phyloP scores from a whole-genome alignment of 179 eudicot species.

The Silene noctiflora region DNA sequence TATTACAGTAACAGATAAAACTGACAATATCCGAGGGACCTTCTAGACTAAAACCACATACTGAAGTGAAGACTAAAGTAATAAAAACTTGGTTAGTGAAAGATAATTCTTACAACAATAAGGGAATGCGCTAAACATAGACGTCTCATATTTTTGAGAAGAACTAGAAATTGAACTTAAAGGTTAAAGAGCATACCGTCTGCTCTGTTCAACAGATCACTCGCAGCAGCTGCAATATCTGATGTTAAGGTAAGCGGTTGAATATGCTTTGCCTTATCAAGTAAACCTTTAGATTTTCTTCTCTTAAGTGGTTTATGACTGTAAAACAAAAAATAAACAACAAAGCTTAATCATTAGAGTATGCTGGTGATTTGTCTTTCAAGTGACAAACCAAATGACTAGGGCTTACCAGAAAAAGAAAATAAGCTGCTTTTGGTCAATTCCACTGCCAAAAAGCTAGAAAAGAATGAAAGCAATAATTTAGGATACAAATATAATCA shows the following conservation, averaged over 20 bases:
- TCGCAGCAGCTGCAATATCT: constrained; percentile 42
- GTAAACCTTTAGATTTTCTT: constrained; percentile 41
- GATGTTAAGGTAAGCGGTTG: constrained; percentile 61
- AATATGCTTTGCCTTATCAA: constrained; percentile 44
- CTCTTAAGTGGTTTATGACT: constrained; percentile 64
- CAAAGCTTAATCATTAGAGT: neutral
- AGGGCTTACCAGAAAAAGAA: constrained; percentile 63
- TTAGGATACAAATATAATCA: neutral
- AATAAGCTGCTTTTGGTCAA: constrained; percentile 69
- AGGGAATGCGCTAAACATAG: neutral
- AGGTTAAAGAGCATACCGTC: constrained; percentile 43
- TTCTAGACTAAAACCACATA: neutral
- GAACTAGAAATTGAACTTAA: neutral
- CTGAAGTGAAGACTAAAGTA: no score
- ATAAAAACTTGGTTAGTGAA: neutral
- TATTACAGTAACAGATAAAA: neutral
- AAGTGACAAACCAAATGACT: neutral
- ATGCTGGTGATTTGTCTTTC: neutral
- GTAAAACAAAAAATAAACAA: constrained; percentile 16
- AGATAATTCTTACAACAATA: neutral
- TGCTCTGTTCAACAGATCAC: constrained; percentile 53
- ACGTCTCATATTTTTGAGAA: neutral
- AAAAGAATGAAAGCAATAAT: constrained; percentile 6
- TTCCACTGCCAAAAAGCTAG: constrained; percentile 66
- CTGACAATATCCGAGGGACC: neutral